phyloP scores from a whole-genome alignment of 202 grass and related monocot species.

The Carex arenaria region DNA sequence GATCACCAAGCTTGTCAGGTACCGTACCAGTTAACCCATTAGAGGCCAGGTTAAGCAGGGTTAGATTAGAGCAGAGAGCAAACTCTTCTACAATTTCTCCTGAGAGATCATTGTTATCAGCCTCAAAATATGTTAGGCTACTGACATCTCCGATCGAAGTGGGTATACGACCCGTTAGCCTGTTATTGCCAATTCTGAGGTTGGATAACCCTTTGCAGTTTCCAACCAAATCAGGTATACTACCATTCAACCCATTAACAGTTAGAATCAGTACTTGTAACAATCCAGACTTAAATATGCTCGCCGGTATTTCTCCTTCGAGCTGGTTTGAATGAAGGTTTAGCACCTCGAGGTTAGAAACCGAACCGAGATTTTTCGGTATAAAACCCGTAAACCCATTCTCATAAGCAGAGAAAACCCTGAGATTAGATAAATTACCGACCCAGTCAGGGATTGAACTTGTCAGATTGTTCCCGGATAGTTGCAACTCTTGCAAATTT shows the following conservation, averaged over 20 bases:
- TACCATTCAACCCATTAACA: slow-evolving; percentile 65
- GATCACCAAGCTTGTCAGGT: slow-evolving; percentile 47
- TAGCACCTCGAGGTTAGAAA: slow-evolving; percentile 52
- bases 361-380: slow-evolving; percentile 41
- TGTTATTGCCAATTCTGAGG: slow-evolving; percentile 74
- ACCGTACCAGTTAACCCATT: slow-evolving; percentile 61
- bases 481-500: slow-evolving; percentile 54
- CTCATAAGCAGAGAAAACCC: slow-evolving; percentile 79
- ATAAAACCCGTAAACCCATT: slow-evolving; percentile 60
- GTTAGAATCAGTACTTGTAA: slow-evolving; percentile 78
- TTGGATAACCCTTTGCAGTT: slow-evolving; percentile 69
- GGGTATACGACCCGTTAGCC: slow-evolving; percentile 57
- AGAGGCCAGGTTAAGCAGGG: slow-evolving; percentile 71
- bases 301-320: slow-evolving; percentile 55
- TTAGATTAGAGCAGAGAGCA: slow-evolving; percentile 64
- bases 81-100: slow-evolving; percentile 63
- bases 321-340: slow-evolving; percentile 94
- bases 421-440: slow-evolving; percentile 42
- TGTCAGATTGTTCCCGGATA: slow-evolving; percentile 78
- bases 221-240: slow-evolving; percentile 47
- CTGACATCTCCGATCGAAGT: slow-evolving; percentile 50
- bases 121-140: slow-evolving; percentile 92
- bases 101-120: slow-evolving; percentile 60
- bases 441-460: slow-evolving; percentile 58
- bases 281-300: slow-evolving; percentile 57